Percentiles rank a stretch among this genome's conserved stretches.
These are phyloP conservation scores for Ustilago sp. DNA, from an alignment of 1,284 basidiomycete species.

Conservation along the genomic window DNA sequence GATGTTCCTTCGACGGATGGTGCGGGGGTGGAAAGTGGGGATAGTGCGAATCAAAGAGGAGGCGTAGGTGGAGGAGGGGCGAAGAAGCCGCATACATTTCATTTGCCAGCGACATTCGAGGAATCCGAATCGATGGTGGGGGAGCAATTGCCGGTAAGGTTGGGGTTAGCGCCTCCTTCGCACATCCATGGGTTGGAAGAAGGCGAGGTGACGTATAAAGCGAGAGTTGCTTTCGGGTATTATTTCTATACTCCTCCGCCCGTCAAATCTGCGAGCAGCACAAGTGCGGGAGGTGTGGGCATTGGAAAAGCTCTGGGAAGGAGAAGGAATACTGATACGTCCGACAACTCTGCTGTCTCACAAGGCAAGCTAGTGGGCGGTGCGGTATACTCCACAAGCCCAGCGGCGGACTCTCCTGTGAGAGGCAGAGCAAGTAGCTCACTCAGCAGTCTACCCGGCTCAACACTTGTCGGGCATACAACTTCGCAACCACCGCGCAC, in stretches of 20 bases:
- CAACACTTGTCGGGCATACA: constrained; percentile 19
- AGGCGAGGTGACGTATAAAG: constrained; percentile 41
- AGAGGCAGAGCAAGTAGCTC: constrained; percentile 31
- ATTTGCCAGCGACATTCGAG: constrained; percentile 32
- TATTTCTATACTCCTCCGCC: constrained; percentile 60
- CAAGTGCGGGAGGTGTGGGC: neutral
- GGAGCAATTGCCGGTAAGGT: constrained; percentile 52
- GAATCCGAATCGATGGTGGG: constrained; percentile 34
- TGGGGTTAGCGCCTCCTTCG: constrained; percentile 55
- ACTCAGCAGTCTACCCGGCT: constrained; percentile 10
- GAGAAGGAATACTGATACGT: constrained; percentile 27
- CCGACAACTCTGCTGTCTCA: constrained; percentile 6
- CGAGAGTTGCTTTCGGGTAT: constrained; percentile 46
- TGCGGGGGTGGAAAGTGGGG: neutral
- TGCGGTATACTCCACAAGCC: constrained; percentile 8
- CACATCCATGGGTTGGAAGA: constrained; percentile 26
- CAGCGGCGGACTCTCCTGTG: constrained; percentile 18
- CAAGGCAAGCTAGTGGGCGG: constrained; percentile 2
- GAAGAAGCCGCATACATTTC: constrained; percentile 32
- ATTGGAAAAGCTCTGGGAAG: constrained; percentile 1
- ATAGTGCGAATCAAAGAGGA: neutral
- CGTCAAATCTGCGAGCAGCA: neutral
- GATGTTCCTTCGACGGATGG: constrained; percentile 17
- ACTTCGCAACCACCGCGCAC: neutral
- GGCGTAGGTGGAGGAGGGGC: neutral